Evolutionary conservation across 73 alveolate genomes (phyloP), one percentile per base, ranked within the genome.

Genomic region (Paramecium biaurelia): DNA sequence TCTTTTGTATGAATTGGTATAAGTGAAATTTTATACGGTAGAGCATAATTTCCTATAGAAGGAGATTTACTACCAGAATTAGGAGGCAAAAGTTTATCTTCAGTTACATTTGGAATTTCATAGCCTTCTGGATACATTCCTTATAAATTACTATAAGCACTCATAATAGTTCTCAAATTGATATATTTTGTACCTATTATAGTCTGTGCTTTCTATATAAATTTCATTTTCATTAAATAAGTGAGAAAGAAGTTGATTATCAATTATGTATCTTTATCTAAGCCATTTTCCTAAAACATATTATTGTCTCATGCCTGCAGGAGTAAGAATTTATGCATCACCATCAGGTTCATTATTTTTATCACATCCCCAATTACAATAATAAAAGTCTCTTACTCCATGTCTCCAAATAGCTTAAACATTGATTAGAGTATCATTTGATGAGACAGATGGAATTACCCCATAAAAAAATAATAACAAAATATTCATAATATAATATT

Each of bases 91-190:
- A 47, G 23, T 15, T 79, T 30, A 30, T 38, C 70, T 43, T 79
- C n/a, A 2, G 45, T 43, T 32, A 56, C 38, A 68, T 68, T 32
- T 42, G 76, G 84, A 14, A 88, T 34, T 24, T 88, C 97, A 38
- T 58, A 10, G 15, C 85, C 89, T 88, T 85, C 93, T 58, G 99
- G 99, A 86, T 94, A 97, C 70, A 95, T 57, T 1, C 99, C 99
- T 67, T 89, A 94, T 74, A 96, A 88, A 85, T 97, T 98, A n/a
- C 98, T 82, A 43, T 95, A 94, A 10, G 95, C 96, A 92, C 99
- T 97, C 86, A 93, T 57, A 42, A 96, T 85, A 38, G 99, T 96
- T 92, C 99, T 94, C 63, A 94, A 90, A 23, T 95, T 94, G 38
- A 92, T 85, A 63, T 23, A 63, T 63, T 30, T 63, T 63, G 21